Conservation (phyloP, 768 basidiomycete genomes). For the Naganishia vishniacii region DNA sequence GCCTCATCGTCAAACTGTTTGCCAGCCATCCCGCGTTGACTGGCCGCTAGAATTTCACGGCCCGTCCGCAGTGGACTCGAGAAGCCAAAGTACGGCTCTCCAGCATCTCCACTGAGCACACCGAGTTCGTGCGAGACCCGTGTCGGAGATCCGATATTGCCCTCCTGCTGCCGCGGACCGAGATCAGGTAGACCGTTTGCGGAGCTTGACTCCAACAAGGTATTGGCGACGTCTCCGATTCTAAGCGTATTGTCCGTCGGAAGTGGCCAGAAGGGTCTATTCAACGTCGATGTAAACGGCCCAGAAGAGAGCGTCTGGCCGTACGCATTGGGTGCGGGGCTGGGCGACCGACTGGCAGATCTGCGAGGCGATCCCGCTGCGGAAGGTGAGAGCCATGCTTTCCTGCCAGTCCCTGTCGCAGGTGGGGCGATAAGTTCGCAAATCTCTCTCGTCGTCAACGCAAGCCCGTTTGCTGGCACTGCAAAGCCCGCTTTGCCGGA, state of each 20-base stretch:
- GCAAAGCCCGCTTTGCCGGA: too few relatives aligned
- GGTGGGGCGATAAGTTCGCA: slow-evolving; percentile 25
- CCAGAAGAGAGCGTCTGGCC: not conserved
- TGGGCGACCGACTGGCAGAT: not conserved
- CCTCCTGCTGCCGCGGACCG: slow-evolving; percentile 31
- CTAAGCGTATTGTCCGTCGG: slow-evolving; percentile 65
- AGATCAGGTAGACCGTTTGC: slow-evolving; percentile 38
- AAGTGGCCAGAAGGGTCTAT: slow-evolving; percentile 60
- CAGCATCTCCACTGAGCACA: slow-evolving; percentile 2
- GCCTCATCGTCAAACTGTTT: slow-evolving; percentile 8
- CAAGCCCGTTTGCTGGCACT: slow-evolving; percentile 54
- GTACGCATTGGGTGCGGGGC: not conserved
- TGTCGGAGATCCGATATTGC: not conserved
- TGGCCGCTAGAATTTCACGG: slow-evolving; percentile 25
- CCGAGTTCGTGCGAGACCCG: not conserved
- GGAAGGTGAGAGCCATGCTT: too few relatives aligned
- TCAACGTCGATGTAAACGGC: slow-evolving; percentile 26
- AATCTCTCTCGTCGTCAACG: slow-evolving; percentile 57
- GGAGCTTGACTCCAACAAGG: not conserved
- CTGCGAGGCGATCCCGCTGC: not conserved
- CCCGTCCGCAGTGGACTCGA: slow-evolving; percentile 9
- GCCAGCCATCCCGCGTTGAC: not conserved
- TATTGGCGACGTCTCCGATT: slow-evolving; percentile 61
- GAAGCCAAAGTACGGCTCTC: slow-evolving; percentile 20
- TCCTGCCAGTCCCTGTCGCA: slow-evolving; percentile 1